Conservation (phyloP, 2,329 filamentous ascomycete species). For the Ceratocystis alfenasii region DNA sequence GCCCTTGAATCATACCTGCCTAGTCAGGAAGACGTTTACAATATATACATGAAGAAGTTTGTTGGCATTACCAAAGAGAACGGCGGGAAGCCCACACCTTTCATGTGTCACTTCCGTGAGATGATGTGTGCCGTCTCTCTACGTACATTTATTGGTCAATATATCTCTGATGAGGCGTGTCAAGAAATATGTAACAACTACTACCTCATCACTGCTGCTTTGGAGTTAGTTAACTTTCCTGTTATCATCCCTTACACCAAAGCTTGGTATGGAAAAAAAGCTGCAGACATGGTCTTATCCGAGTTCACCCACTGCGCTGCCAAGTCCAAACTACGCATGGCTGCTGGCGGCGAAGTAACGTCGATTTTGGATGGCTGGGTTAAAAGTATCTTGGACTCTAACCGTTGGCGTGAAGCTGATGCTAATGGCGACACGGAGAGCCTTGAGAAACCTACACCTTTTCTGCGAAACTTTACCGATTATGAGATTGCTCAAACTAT, state of each 20-base stretch:
- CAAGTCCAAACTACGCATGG: constrained; percentile 87
- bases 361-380: constrained; percentile 98
- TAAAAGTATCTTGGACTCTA: constrained; percentile 73
- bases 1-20: constrained; percentile 82
- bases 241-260: constrained; percentile 91
- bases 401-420: constrained; percentile 66
- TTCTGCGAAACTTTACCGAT: constrained; percentile 79
- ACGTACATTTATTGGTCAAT: constrained; percentile 94
- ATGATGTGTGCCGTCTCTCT: constrained; percentile 90
- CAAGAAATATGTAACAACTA: constrained; percentile 95
- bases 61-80: constrained; percentile 60
- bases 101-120: constrained; percentile 87
- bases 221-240: constrained; percentile 97
- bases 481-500: constrained; percentile 86
- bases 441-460: constrained; percentile 66
- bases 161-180: constrained; percentile 79
- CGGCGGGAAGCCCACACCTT: constrained; percentile 63
- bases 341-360: constrained; percentile 68
- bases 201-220: constrained; percentile 86
- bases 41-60: constrained; percentile 72
- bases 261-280: constrained; percentile 95
- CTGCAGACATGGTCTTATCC: constrained; percentile 76
- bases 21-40: constrained; percentile 84
- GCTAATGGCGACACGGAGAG: constrained; percentile 57
- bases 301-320: constrained; percentile 87